Conservation (phyloP, 129 eudicot genomes). For the Centrapalus pauciflorus region DNA sequence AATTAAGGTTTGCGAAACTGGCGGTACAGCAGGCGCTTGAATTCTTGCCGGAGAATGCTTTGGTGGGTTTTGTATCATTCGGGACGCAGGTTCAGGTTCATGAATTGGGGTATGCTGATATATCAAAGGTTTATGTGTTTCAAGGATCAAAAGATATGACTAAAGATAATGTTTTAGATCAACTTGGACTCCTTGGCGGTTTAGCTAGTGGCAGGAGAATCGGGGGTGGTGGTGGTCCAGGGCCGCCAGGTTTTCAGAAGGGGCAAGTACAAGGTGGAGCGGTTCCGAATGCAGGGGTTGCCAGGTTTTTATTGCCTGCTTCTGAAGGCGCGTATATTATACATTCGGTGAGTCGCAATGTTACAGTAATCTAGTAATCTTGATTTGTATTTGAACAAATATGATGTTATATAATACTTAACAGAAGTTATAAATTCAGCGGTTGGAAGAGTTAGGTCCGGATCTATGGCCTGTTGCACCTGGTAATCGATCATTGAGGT, state of each 20-base stretch:
- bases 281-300: slow-evolving; percentile 30
- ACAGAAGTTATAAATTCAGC: slow-evolving; percentile 26
- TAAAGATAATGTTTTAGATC: slow-evolving; percentile 74
- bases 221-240: slow-evolving; percentile 14
- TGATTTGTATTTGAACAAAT: neutral
- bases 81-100: slow-evolving; percentile 83
- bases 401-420: neutral
- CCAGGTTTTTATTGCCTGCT: slow-evolving; percentile 65
- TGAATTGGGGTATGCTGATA: slow-evolving; percentile 62
- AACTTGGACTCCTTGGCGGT: slow-evolving; percentile 41
- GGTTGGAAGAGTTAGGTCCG: slow-evolving; percentile 61
- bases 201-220: slow-evolving; percentile 20
- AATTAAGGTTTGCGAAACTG: slow-evolving; percentile 52
- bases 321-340: slow-evolving; percentile 67
- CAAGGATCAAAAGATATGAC: slow-evolving; percentile 55
- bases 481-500: slow-evolving; percentile 58
- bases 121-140: slow-evolving; percentile 65
- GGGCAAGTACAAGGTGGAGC: slow-evolving; percentile 20
- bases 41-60: slow-evolving; percentile 57
- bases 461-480: slow-evolving; percentile 75
- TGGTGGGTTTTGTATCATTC: slow-evolving; percentile 66
- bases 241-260: slow-evolving; percentile 36
- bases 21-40: slow-evolving; percentile 58
- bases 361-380: no score
- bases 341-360: slow-evolving; percentile 31